These are phyloP conservation scores for Casuarina glauca DNA, from an alignment of 306 rosid species.

Conservation along the genomic window DNA sequence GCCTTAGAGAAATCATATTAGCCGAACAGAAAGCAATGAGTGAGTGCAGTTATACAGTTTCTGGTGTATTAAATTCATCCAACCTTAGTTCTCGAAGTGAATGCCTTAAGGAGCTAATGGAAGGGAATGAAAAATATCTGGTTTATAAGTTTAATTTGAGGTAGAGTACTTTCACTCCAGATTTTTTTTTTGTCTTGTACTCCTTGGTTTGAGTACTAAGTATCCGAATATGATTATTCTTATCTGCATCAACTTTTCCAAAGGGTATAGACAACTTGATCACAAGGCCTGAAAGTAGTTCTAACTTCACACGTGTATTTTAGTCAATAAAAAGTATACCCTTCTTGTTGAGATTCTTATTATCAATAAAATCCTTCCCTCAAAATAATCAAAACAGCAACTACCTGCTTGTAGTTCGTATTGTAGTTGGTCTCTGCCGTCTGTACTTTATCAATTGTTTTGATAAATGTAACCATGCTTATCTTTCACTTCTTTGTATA, in stretches of 20 bases:
- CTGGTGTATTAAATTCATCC: constrained; percentile 74
- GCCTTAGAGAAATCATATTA: constrained; percentile 54
- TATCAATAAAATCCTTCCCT: not conserved
- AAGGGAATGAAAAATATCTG: constrained; percentile 42
- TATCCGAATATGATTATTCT: not conserved
- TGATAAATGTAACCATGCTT: not conserved
- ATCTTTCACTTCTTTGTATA: not conserved
- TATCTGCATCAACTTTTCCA: not conserved
- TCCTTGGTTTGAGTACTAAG: not conserved
- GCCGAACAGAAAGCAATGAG: constrained; percentile 57
- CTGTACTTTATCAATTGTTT: not conserved
- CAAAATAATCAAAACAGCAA: not conserved
- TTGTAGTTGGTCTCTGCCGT: not conserved
- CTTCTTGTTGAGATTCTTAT: no score
- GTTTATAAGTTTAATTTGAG: constrained; percentile 68
- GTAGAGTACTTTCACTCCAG: constrained; percentile 35
- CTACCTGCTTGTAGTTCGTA: not conserved
- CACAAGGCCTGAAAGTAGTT: not conserved
- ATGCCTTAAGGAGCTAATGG: constrained; percentile 63
- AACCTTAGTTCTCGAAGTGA: constrained; percentile 47
- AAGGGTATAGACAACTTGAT: not conserved
- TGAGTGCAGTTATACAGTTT: constrained; percentile 62
- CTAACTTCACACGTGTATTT: not conserved
- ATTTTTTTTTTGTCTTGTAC: not conserved
- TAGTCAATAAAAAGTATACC: not conserved